Conservation (phyloP, 306 rosid species). For the Vigna angularis region DNA sequence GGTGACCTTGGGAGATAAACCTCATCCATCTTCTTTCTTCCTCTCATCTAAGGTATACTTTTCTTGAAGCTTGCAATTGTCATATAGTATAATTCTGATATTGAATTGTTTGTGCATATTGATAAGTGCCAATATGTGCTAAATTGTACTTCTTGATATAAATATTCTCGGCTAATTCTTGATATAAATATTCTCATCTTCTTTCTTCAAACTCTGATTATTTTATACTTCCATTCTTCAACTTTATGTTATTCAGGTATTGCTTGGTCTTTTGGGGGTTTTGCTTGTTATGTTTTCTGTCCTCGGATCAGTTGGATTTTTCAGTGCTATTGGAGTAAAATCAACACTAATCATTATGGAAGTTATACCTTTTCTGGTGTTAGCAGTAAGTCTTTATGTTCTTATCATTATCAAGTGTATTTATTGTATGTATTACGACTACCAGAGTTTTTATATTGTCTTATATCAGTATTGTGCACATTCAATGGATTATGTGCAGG, state of each 20-base stretch:
- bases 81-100: conserved; percentile 1
- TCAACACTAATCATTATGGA: conserved; percentile 97
- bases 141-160: conserved; percentile 18
- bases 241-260: conserved; percentile 60
- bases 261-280: conserved; percentile 94
- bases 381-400: conserved; percentile 78
- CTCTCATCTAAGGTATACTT: conserved; percentile 84
- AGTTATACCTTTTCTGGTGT: conserved; percentile 94
- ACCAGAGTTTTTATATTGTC: background rate
- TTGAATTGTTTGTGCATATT: conserved; percentile 23
- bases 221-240: conserved; percentile 35
- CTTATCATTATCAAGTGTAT: conserved; percentile 17
- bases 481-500: conserved; percentile 4
- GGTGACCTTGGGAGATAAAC: conserved; percentile 83
- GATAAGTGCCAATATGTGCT: conserved; percentile 32
- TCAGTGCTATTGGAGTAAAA: conserved; percentile 91
- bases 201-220: conserved; percentile 5
- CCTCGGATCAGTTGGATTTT: conserved; percentile 92
- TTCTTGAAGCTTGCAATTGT: conserved; percentile 24
- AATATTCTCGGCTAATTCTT: conserved; percentile 7
- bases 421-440: conserved; percentile 30
- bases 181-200: conserved; percentile 13
- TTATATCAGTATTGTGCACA: conserved; percentile 11
- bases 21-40: conserved; percentile 70
- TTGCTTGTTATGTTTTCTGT: conserved; percentile 92